Evolutionary conservation across 2,329 filamentous ascomycete species (phyloP).

Genomic region (Passalora sequoiae): DNA sequence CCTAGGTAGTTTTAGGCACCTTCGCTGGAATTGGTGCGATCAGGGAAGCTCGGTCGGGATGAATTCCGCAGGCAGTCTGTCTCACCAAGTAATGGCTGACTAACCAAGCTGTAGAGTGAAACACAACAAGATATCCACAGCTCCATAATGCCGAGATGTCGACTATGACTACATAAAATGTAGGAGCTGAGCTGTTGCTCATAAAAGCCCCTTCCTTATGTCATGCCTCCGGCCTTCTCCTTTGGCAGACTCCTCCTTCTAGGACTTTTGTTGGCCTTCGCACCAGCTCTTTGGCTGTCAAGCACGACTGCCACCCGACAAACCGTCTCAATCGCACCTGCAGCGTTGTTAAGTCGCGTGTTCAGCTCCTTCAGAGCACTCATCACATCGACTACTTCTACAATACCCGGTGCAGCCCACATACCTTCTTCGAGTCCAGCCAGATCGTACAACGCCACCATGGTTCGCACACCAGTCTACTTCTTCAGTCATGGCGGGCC

Average conservation of each 20-base stretch:
- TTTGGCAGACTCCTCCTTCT: slow-evolving; percentile 19
- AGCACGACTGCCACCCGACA: slow-evolving; percentile 8
- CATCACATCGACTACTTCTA: no score
- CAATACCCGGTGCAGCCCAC: no score
- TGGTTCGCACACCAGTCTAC: slow-evolving; percentile 45
- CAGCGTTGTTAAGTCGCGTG: background rate
- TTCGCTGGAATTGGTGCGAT: no score
- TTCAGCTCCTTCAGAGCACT: no score
- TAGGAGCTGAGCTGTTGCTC: background rate
- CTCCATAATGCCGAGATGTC: no score
- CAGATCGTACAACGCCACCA: slow-evolving; percentile 7
- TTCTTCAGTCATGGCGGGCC: slow-evolving; percentile 42
- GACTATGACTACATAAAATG: background rate
- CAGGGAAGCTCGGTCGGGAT: no score
- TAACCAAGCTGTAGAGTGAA: no score
- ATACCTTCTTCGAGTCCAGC: background rate
- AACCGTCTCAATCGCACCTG: background rate
- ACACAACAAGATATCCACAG: no score
- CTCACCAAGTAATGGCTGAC: no score
- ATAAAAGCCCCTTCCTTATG: background rate
- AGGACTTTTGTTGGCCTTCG: slow-evolving; percentile 13
- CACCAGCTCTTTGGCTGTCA: slow-evolving; percentile 9
- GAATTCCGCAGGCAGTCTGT: no score
- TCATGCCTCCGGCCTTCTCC: slow-evolving; percentile 10
- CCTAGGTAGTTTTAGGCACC: no score